A percentile compares a stretch with the other conserved stretches of the same genome.
These are phyloP conservation scores for Trichoderma arundinaceum DNA, from an alignment of 2,329 filamentous ascomycete species.

Conservation along the genomic window DNA sequence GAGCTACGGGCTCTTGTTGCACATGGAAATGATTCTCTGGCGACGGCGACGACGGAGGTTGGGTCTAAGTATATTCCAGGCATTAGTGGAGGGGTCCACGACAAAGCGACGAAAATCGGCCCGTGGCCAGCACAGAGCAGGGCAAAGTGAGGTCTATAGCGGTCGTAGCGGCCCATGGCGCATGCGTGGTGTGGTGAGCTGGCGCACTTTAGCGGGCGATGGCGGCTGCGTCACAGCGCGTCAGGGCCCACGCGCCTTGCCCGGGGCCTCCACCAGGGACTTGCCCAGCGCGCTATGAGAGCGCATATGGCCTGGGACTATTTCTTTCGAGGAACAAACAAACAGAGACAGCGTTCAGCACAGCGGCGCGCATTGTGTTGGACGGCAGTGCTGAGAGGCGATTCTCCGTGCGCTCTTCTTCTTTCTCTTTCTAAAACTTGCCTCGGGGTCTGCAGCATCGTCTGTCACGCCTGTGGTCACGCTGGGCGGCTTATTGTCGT, in stretches of 20 bases:
- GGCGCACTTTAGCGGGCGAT: slow-evolving; percentile 22
- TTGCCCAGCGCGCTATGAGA: not conserved
- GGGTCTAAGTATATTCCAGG: slow-evolving; percentile 32
- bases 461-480: slow-evolving; percentile 12
- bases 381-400: not conserved
- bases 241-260: slow-evolving; percentile 23
- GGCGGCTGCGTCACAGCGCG: slow-evolving; percentile 28
- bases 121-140: not conserved
- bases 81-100: slow-evolving; percentile 31
- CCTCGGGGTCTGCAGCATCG: slow-evolving; percentile 18
- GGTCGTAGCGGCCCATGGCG: slow-evolving; percentile 13
- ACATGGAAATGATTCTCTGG: slow-evolving; percentile 13
- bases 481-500: slow-evolving; percentile 26
- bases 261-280: slow-evolving; percentile 11
- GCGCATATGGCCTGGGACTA: no score
- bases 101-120: slow-evolving; percentile 16
- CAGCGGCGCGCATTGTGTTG: not conserved
- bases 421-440: not conserved
- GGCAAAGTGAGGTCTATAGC: slow-evolving; percentile 3
- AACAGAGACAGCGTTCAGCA: not conserved
- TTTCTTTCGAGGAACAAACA: not conserved
- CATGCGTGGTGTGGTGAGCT: slow-evolving; percentile 8
- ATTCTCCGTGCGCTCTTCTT: no score
- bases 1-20: slow-evolving; percentile 20
- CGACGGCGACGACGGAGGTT: slow-evolving; percentile 28